A percentile compares a stretch with the other conserved stretches of the same genome.
Conservation (phyloP, 768 basidiomycete genomes). For the Kwoniella bestiolae region DNA sequence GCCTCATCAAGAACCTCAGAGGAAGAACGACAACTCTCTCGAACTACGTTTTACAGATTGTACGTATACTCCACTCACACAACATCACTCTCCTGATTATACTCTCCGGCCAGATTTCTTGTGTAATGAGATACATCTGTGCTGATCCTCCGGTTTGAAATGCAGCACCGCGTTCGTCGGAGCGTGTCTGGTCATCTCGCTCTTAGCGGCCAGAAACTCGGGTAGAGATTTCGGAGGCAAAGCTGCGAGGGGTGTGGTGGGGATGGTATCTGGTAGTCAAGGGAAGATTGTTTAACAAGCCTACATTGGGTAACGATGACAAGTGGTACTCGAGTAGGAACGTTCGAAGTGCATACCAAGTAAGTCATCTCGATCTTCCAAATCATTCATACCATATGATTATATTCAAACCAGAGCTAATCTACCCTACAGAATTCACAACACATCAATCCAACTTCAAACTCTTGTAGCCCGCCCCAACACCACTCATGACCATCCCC, state of each 20-base stretch:
- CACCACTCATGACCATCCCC: conserved; percentile 28
- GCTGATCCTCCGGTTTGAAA: not conserved
- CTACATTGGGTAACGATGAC: no score
- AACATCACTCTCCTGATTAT: not conserved
- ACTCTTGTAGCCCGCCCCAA: conserved; percentile 37
- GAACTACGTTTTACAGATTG: conserved; percentile 57
- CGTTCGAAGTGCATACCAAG: no score
- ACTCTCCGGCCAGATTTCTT: not conserved
- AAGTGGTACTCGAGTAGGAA: no score
- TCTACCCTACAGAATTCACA: not conserved
- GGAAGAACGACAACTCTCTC: conserved; percentile 54
- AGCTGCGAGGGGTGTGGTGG: conserved; percentile 41
- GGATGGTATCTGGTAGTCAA: conserved; percentile 34
- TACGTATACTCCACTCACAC: conserved; percentile 33
- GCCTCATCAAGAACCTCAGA: conserved; percentile 57
- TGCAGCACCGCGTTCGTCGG: conserved; percentile 55
- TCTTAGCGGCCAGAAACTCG: conserved; percentile 46
- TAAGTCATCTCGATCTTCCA: no score
- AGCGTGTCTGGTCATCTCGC: conserved; percentile 55
- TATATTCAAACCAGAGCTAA: no score
- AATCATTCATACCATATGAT: no score
- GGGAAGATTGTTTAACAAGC: conserved; percentile 45
- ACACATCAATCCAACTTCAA: conserved; percentile 28
- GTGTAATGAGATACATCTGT: no score
- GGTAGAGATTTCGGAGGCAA: conserved; percentile 42